These are phyloP conservation scores for Thalassiosira ordinaria DNA, from an alignment of 352 stramenopile genomes.

Conservation along the genomic window DNA sequence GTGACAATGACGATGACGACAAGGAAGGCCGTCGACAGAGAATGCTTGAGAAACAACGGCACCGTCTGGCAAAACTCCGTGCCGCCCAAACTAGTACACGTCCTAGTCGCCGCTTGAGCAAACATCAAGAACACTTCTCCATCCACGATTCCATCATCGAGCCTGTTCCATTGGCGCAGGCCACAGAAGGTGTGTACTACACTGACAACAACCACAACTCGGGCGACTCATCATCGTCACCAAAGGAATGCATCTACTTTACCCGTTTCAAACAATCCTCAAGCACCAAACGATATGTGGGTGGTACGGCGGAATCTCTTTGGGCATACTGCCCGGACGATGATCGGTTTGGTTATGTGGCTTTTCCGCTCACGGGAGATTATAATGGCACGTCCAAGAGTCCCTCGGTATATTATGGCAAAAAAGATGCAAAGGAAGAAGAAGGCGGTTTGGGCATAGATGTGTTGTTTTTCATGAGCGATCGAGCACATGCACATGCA, in stretches of 20 bases:
- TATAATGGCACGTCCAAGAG: conserved; percentile 76
- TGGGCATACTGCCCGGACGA: conserved; percentile 75
- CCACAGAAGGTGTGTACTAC: conserved; percentile 60
- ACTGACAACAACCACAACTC: too few relatives aligned
- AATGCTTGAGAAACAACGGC: conserved; percentile 26
- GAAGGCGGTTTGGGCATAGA: conserved; percentile 27
- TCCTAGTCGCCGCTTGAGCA: neutral
- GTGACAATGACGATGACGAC: neutral
- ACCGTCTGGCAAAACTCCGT: conserved; percentile 25
- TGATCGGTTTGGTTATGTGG: conserved; percentile 25
- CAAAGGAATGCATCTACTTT: conserved; percentile 71
- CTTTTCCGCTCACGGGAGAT: conserved; percentile 44
- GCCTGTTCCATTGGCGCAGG: conserved; percentile 70
- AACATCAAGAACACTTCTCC: conserved; percentile 1
- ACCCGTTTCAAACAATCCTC: conserved; percentile 67
- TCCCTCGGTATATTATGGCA: conserved; percentile 63
- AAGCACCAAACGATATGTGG: conserved; percentile 73
- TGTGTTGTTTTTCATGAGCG: conserved; percentile 75
- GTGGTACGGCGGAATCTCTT: conserved; percentile 73
- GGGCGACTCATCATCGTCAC: neutral
- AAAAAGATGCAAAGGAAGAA: too few relatives aligned
- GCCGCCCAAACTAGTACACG: too few relatives aligned
- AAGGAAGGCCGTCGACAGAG: conserved; percentile 3
- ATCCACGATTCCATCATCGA: conserved; percentile 45
- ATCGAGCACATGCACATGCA: conserved; percentile 43